Evolutionary conservation across 306 rosid species (phyloP).

Genomic region (Malus fusca): DNA sequence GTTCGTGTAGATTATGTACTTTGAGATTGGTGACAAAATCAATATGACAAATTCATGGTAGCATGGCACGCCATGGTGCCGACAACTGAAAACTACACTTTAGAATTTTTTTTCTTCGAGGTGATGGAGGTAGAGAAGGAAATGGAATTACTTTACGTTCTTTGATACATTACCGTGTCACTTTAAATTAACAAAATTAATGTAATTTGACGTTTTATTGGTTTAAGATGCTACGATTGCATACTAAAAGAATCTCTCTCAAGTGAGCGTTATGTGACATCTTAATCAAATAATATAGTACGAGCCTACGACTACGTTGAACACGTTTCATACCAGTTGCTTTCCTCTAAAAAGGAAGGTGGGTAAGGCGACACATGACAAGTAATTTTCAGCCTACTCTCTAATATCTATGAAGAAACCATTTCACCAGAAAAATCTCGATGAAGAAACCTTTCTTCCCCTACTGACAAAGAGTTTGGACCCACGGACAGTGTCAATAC

Average conservation of each 20-base stretch:
- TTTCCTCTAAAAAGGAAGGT: not conserved
- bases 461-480: not conserved
- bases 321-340: too few relatives aligned
- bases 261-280: too few relatives aligned
- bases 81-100: not conserved
- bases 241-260: too few relatives aligned
- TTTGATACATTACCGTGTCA: not conserved
- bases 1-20: not conserved
- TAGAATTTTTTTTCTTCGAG: not conserved
- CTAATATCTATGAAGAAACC: not conserved
- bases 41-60: not conserved
- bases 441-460: not conserved
- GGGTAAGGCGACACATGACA: not conserved
- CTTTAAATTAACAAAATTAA: not conserved
- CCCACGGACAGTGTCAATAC: constrained; percentile 27
- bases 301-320: rapidly evolving
- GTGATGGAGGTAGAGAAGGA: not conserved
- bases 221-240: too few relatives aligned
- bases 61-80: not conserved
- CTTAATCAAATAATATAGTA: too few relatives aligned
- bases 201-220: too few relatives aligned
- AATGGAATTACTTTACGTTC: too few relatives aligned
- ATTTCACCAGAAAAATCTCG: not conserved
- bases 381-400: not conserved
- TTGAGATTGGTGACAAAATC: not conserved